Evolutionary conservation across 2,329 filamentous ascomycete genomes (phyloP).

Genomic region (Aspergillus tanneri): DNA sequence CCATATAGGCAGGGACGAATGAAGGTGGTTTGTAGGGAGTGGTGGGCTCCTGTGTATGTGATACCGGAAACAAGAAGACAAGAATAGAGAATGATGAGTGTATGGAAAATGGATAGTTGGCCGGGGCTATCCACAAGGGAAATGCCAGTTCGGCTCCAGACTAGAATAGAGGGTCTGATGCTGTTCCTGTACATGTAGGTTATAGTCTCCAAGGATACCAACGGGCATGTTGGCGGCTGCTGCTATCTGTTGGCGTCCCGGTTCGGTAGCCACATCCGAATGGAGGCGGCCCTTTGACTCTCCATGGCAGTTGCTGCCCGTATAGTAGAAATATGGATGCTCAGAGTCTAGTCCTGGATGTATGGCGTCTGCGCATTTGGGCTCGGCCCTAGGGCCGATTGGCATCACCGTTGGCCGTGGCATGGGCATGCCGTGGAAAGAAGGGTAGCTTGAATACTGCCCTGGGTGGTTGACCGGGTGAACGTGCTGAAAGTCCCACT

Average conservation of each 20-base stretch:
- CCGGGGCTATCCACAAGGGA: slow-evolving; percentile 16
- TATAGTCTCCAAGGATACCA: slow-evolving; percentile 28
- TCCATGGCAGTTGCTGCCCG: slow-evolving; percentile 17
- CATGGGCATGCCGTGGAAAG: slow-evolving; percentile 25
- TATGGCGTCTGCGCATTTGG: slow-evolving; percentile 15
- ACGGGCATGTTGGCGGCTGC: slow-evolving; percentile 19
- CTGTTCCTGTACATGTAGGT: slow-evolving; percentile 24
- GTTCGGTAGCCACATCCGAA: slow-evolving; percentile 16
- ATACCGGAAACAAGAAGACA: not conserved
- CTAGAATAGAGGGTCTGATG: slow-evolving; percentile 18
- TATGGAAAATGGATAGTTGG: not conserved
- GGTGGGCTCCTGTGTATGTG: too few species aligned
- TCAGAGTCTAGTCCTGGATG: slow-evolving; percentile 15
- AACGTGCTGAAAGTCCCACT: slow-evolving; percentile 30
- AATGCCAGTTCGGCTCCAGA: slow-evolving; percentile 22
- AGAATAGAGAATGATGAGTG: not conserved
- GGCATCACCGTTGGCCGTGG: slow-evolving; percentile 20
- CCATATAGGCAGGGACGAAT: too few species aligned
- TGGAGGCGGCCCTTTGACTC: slow-evolving; percentile 18
- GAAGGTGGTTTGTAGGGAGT: too few species aligned
- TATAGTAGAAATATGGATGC: slow-evolving; percentile 28
- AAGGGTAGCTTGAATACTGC: slow-evolving; percentile 24
- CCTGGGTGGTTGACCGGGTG: slow-evolving; percentile 15
- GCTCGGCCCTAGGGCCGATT: slow-evolving; percentile 13
- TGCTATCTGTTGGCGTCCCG: slow-evolving; percentile 15